These are phyloP conservation scores for Elsinoe fawcettii DNA, from an alignment of 2,329 filamentous ascomycete species.

Conservation along the genomic window DNA sequence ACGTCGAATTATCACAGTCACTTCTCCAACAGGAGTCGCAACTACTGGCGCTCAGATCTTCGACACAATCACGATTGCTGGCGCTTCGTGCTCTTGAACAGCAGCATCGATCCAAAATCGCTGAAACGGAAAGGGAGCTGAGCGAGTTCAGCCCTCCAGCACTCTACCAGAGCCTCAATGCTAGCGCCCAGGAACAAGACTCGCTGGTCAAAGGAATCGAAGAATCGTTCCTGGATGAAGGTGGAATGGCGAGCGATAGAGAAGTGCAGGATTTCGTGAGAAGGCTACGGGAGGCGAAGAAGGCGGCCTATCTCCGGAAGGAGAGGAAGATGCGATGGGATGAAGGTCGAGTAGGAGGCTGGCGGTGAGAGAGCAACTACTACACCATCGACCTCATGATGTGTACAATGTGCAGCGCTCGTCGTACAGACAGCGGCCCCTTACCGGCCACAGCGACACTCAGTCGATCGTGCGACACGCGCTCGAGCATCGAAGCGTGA, in stretches of 20 bases:
- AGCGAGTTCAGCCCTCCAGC: conserved; percentile 78
- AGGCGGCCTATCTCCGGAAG: conserved; percentile 67
- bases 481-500: too few species aligned
- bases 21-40: conserved; percentile 54
- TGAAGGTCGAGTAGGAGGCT: conserved; percentile 87
- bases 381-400: too few species aligned
- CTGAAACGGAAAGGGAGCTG: conserved; percentile 78
- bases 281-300: conserved; percentile 70
- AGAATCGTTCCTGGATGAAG: conserved; percentile 79
- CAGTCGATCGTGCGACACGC: too few species aligned
- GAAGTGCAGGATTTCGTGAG: conserved; percentile 81
- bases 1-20: conserved; percentile 60
- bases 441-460: too few species aligned
- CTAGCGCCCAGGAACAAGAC: conserved; percentile 75
- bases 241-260: conserved; percentile 59
- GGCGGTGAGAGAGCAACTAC: conserved; percentile 55
- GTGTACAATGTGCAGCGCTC: too few species aligned
- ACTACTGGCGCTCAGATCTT: conserved; percentile 54
- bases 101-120: conserved; percentile 84
- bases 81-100: conserved; percentile 79
- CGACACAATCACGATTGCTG: conserved; percentile 72
- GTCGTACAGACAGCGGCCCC: too few species aligned
- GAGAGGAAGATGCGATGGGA: conserved; percentile 94
- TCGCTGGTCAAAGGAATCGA: conserved; percentile 72
- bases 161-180: conserved; percentile 72